Evolutionary conservation across 2,329 filamentous ascomycete genomes (phyloP), one percentile per base, ranked within the genome.

Genomic region (Cytospora paraplurivora): DNA sequence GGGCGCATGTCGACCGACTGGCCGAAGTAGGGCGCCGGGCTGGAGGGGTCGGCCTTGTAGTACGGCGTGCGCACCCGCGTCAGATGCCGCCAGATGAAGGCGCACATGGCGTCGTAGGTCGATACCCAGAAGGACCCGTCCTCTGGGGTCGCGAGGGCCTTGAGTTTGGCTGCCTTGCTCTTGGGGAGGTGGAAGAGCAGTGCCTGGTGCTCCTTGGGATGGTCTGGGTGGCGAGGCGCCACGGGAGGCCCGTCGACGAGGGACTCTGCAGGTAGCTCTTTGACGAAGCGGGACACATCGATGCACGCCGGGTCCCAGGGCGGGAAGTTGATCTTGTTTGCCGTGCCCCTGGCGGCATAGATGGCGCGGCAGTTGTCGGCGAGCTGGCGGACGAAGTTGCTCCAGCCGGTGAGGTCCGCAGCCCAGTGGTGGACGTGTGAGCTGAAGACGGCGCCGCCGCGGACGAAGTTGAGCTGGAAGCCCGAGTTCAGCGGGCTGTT

Each of bases 171-270:
- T 0, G 76, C 75, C 63, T 78, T 80, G 68, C 77, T 79, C 62
- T 74, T 75, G 4, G 78, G 76, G 0, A 81, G 70, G 59, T 81
- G 78, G 65, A 80, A 79, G 0, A 80, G 71, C 0, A 78, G 71
- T 1, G 66, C 71, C 1, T 69, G 52, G 7, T 63, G 56, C 7
- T 54, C 41, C 8, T 17, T n/a, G 56, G 57, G 66, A 19, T 59
- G 47, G 17, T 17, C 44, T 0, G 72, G 70, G 51, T 77, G 73
- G 1, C 71, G 71, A 0, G 66, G 35, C 2, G 69, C 67, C 0
- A 66, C 56, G 1, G 70, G 61, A 1, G 73, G 75, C 0, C 72
- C 73, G 15, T 75, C 71, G n/a, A 76, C 61, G 21, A 34, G 47
- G 8, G 38, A 32, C 38, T 67, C 68, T 0, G 64, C 21, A 4